A percentile compares a stretch with the other conserved stretches of the same genome.
These are phyloP conservation scores for Cryptococcus sp. DNA, from an alignment of 1,284 basidiomycete species.

Conservation along the genomic window DNA sequence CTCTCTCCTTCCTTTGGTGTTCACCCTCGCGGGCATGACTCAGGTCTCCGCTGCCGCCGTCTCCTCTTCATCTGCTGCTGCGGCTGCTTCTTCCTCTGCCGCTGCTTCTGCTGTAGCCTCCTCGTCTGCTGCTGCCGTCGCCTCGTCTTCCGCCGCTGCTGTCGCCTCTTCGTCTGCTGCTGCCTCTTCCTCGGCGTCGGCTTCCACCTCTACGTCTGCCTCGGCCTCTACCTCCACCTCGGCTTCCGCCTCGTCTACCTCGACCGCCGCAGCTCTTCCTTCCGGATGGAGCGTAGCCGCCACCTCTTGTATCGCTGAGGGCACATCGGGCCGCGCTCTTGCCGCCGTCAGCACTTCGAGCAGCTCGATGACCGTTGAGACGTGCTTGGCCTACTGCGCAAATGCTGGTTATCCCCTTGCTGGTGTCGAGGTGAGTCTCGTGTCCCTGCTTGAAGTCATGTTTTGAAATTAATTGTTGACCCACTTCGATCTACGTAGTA, in stretches of 20 bases:
- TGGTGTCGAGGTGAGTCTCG: constrained; percentile 20
- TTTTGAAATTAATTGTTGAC: not conserved
- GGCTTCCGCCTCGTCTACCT: constrained; percentile 5
- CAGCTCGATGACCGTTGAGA: constrained; percentile 28
- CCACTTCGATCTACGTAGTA: constrained; percentile 15
- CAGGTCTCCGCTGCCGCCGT: not conserved
- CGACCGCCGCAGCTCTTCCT: constrained; percentile 25
- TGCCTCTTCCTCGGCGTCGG: not conserved
- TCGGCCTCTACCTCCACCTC: not conserved
- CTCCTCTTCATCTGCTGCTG: not conserved
- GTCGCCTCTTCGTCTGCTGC: constrained; percentile 4
- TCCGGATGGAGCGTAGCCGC: constrained; percentile 22
- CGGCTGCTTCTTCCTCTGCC: constrained; percentile 1
- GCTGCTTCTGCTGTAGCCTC: constrained; percentile 9
- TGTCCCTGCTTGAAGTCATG: not conserved
- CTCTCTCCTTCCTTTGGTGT: too few relatives aligned
- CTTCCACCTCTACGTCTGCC: constrained; percentile 1
- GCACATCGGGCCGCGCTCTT: constrained; percentile 27
- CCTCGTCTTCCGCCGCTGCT: constrained; percentile 8
- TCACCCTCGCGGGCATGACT: too few relatives aligned
- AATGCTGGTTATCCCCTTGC: constrained; percentile 28
- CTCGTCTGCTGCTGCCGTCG: constrained; percentile 6
- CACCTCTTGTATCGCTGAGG: constrained; percentile 24
- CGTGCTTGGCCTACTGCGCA: constrained; percentile 27
- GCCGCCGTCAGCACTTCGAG: constrained; percentile 16